Conservation (phyloP, 139 green algal genomes). For the Picochlorum sp. region DNA sequence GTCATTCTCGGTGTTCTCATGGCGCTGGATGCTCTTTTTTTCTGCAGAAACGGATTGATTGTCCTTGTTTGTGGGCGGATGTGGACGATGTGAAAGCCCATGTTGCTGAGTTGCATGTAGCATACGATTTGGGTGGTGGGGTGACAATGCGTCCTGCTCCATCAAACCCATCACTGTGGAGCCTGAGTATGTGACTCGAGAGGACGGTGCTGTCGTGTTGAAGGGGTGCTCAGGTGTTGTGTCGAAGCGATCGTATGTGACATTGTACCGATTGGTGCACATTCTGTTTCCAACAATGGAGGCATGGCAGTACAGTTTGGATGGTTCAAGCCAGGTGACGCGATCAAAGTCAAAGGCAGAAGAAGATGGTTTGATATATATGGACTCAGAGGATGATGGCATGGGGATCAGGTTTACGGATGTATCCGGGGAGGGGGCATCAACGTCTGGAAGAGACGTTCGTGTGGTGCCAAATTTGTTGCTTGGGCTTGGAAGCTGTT, state of each 20-base stretch:
- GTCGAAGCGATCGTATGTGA: constrained; percentile 10
- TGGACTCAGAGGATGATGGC: background rate
- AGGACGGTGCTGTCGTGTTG: too few species aligned
- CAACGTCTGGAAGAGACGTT: too few species aligned
- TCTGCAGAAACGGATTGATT: background rate
- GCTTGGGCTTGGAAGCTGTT: background rate
- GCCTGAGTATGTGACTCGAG: background rate
- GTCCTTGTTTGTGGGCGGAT: constrained; percentile 24
- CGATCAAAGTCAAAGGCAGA: background rate
- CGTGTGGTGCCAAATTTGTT: background rate
- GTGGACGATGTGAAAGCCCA: background rate
- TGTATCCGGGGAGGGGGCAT: background rate
- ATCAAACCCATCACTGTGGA: constrained; percentile 18
- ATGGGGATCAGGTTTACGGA: background rate
- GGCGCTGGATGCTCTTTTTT: too few species aligned
- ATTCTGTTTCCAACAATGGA: constrained; percentile 23
- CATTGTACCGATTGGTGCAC: constrained; percentile 14
- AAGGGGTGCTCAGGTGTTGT: background rate
- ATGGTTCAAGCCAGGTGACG: background rate
- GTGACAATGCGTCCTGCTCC: background rate
- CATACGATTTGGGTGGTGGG: constrained; percentile 18
- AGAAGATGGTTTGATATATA: background rate
- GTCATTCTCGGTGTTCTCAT: too few species aligned
- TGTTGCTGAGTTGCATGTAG: constrained; percentile 4
- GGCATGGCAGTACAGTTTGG: constrained; percentile 10